A percentile compares a stretch with the other conserved stretches of the same genome.
Conservation (phyloP, 2,329 filamentous ascomycete genomes). For the Anisogramma anomala region DNA sequence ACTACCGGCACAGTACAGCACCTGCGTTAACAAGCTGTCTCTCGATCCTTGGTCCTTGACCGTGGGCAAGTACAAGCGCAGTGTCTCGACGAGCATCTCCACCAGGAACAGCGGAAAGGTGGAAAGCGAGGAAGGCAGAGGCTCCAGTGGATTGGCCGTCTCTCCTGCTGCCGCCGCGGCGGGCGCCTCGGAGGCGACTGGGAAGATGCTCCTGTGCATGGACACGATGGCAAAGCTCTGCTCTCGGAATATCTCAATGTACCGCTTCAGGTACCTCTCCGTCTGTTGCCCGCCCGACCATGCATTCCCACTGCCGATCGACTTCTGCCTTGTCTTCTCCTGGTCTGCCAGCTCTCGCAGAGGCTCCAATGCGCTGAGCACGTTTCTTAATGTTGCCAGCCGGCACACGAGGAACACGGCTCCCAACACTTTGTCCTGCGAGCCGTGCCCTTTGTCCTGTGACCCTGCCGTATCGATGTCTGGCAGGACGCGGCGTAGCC, state of each 20-base stretch:
- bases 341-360: constrained; percentile 82
- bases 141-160: constrained; percentile 34
- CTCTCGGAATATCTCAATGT: constrained; percentile 94
- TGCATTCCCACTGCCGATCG: constrained; percentile 27
- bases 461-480: constrained; percentile 47
- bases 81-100: constrained; percentile 65
- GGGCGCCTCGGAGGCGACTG: constrained; percentile 32
- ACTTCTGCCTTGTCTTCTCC: constrained; percentile 46
- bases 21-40: constrained; percentile 83
- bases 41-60: constrained; percentile 68
- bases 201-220: constrained; percentile 86
- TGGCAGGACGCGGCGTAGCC: constrained; percentile 76
- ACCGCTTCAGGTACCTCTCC: constrained; percentile 85
- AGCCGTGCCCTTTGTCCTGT: constrained; percentile 21
- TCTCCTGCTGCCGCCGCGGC: constrained; percentile 8
- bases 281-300: constrained; percentile 79
- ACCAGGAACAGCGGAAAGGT: constrained; percentile 80
- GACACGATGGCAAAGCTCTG: constrained; percentile 94
- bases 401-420: constrained; percentile 81
- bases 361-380: constrained; percentile 73
- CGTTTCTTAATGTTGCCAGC: constrained; percentile 64
- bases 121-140: constrained; percentile 63
- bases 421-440: constrained; percentile 58
- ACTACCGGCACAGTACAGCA: constrained; percentile 86
- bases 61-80: constrained; percentile 66